Conservation (phyloP, 768 basidiomycete genomes). For the Pleurotus ostreatus region DNA sequence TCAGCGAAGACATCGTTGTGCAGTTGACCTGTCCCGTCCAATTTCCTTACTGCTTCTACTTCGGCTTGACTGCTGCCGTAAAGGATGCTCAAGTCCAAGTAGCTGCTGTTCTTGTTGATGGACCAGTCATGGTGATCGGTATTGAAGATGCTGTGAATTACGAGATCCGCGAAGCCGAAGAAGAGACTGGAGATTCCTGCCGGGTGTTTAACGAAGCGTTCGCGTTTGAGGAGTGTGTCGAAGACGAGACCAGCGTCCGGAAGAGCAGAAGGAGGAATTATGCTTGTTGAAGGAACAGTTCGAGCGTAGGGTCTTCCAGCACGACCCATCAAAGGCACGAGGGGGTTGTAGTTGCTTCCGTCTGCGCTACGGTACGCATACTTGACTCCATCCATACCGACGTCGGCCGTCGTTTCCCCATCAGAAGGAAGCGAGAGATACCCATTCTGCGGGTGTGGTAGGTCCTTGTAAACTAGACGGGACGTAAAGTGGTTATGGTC, state of each 20-base stretch:
- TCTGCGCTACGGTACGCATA: slow-evolving; percentile 59
- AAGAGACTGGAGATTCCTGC: slow-evolving; percentile 70
- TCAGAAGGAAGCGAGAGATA: slow-evolving; percentile 36
- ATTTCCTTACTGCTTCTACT: slow-evolving; percentile 47
- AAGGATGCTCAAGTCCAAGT: slow-evolving; percentile 71
- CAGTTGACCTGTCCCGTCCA: slow-evolving; percentile 66
- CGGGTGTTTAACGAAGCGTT: slow-evolving; percentile 50
- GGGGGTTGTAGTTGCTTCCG: slow-evolving; percentile 57
- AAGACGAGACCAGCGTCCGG: slow-evolving; percentile 70
- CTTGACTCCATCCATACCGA: slow-evolving; percentile 19
- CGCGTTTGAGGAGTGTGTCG: slow-evolving; percentile 58
- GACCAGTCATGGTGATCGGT: slow-evolving; percentile 42
- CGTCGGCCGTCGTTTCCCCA: slow-evolving; percentile 8
- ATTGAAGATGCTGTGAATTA: slow-evolving; percentile 73
- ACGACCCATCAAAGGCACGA: slow-evolving; percentile 51
- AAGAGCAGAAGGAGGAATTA: slow-evolving; percentile 39
- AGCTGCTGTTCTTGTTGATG: slow-evolving; percentile 65
- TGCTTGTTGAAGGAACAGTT: slow-evolving; percentile 49
- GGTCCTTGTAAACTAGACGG: slow-evolving; percentile 66
- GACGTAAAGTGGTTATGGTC: slow-evolving; percentile 14
- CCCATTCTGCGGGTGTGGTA: slow-evolving; percentile 67
- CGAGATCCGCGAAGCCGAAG: slow-evolving; percentile 75
- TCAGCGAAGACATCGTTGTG: slow-evolving; percentile 72
- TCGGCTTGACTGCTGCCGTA: slow-evolving; percentile 57
- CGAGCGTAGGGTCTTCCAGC: slow-evolving; percentile 67